These are phyloP conservation scores for Cyberlindnera euphorbiiphila DNA, from an alignment of 805 yeast species.

Conservation along the genomic window DNA sequence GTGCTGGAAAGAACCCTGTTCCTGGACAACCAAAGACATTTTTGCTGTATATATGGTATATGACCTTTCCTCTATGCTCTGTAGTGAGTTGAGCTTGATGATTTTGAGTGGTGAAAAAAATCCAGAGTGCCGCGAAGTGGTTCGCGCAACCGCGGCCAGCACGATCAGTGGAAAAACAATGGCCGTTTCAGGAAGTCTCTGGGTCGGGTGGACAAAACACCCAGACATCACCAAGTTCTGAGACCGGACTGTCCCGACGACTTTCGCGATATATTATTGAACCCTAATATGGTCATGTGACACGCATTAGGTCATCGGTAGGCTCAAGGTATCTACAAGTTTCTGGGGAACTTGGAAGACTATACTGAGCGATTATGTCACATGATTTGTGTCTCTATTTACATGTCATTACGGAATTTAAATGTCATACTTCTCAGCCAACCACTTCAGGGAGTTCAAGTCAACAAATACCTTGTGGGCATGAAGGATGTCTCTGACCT, in stretches of 20 bases:
- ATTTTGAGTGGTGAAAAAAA: slow-evolving; percentile 23
- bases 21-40: slow-evolving; percentile 97
- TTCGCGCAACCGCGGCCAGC: background rate
- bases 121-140: slow-evolving; percentile 11
- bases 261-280: slow-evolving; percentile 2
- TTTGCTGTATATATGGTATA: slow-evolving; percentile 19
- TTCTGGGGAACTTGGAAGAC: slow-evolving; percentile 1
- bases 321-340: too few relatives aligned
- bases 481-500: slow-evolving; percentile 77
- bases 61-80: slow-evolving; percentile 3
- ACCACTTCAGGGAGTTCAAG: slow-evolving; percentile 63
- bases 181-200: too few relatives aligned
- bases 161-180: background rate
- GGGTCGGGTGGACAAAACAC: too few relatives aligned
- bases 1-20: slow-evolving; percentile 99
- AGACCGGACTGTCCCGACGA: too few relatives aligned
- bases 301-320: background rate
- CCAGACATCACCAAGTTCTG: too few relatives aligned
- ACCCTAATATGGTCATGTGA: slow-evolving; percentile 6
- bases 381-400: slow-evolving; percentile 10
- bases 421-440: slow-evolving; percentile 30
- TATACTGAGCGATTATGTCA: slow-evolving; percentile 2
- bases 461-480: slow-evolving; percentile 77
- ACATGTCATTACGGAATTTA: slow-evolving; percentile 9
- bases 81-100: slow-evolving; percentile 11